Percentiles rank a stretch among this genome's conserved stretches.
Conservation (phyloP, 2,329 filamentous ascomycete species). For the Podosphaera xanthii region DNA sequence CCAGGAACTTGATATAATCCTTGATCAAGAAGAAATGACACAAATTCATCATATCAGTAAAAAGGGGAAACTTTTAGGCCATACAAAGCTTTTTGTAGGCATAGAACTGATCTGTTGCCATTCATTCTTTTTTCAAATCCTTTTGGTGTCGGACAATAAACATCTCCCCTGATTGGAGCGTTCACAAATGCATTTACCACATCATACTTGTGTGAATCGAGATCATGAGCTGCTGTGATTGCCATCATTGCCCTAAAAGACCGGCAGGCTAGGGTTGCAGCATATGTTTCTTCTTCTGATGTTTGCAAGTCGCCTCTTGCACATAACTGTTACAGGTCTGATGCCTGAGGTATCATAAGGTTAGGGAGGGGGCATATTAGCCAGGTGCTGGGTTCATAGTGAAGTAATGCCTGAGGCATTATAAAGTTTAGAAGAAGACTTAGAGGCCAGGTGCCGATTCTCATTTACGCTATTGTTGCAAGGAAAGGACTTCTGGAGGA, state of each 20-base stretch:
- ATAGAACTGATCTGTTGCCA: too few species aligned
- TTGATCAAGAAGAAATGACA: background rate
- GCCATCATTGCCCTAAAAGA: background rate
- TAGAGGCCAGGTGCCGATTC: too few species aligned
- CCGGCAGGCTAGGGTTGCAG: background rate
- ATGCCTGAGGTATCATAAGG: too few species aligned
- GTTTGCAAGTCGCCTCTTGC: slow-evolving; percentile 4
- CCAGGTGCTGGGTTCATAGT: too few species aligned
- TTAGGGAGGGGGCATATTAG: too few species aligned
- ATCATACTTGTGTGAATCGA: background rate
- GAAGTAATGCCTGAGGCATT: too few species aligned
- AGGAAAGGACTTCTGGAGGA: too few species aligned
- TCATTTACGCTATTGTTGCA: too few species aligned
- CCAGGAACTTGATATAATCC: background rate
- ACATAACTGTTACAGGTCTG: too few species aligned
- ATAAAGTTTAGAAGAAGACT: too few species aligned
- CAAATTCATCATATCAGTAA: background rate
- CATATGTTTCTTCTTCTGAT: background rate
- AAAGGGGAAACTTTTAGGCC: background rate
- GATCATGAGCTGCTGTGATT: background rate
- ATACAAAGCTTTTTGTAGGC: too few species aligned
- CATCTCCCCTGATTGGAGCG: background rate
- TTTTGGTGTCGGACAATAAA: background rate
- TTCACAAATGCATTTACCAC: background rate
- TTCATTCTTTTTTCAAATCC: too few species aligned